These are phyloP conservation scores for bread wheat (Triticum aestivum) DNA, from an alignment of 176 grass and related monocot genomes.

Conservation along the genomic window DNA sequence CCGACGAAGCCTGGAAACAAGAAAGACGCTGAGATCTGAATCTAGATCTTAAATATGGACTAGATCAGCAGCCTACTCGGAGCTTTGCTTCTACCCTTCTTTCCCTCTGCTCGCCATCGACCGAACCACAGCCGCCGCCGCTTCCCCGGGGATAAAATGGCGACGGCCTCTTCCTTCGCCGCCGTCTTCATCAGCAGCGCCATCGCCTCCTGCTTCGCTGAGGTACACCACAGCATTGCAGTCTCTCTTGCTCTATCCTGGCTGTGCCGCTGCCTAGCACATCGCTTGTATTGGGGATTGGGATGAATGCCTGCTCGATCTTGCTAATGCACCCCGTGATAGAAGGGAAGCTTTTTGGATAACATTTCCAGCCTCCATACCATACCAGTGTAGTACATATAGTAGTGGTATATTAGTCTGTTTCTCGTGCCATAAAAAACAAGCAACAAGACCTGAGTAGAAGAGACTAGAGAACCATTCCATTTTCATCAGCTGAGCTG, in stretches of 20 bases:
- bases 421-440: not conserved
- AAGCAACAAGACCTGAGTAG: not conserved
- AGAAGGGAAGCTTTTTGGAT: not conserved
- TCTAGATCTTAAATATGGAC: constrained; percentile 7
- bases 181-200: constrained; percentile 79
- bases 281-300: constrained; percentile 2
- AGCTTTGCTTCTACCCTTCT: not conserved
- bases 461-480: not conserved
- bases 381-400: not conserved
- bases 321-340: not conserved
- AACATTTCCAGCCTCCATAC: not conserved
- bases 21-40: not conserved
- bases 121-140: not conserved
- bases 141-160: constrained; percentile 12
- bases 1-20: not conserved
- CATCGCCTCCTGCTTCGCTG: constrained; percentile 85
- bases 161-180: constrained; percentile 48
- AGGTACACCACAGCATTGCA: constrained; percentile 45
- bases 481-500: not conserved
- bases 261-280: not conserved
- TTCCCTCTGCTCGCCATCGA: not conserved
- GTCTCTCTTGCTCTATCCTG: not conserved
- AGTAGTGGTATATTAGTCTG: not conserved
- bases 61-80: constrained; percentile 2
- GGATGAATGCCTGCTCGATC: not conserved